Conservation (phyloP, 2,329 filamentous ascomycete species). For the Aspergillus sp. region DNA sequence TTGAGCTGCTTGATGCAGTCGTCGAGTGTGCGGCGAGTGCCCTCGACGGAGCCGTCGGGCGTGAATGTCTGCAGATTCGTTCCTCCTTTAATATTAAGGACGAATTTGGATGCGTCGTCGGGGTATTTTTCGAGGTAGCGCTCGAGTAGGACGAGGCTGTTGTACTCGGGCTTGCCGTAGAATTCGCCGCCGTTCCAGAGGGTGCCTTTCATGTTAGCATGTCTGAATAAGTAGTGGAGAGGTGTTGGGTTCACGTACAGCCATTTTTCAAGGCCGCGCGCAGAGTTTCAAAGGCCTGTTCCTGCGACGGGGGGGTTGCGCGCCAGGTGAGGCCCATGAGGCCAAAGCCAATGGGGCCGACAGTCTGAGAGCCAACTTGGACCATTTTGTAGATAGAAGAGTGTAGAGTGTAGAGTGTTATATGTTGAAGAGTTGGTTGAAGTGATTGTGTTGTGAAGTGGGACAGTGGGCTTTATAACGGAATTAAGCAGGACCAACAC, state of each 20-base stretch:
- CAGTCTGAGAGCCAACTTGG: not conserved
- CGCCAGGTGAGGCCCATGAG: slow-evolving; percentile 8
- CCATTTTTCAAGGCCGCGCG: slow-evolving; percentile 1
- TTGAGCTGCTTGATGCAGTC: slow-evolving; percentile 54
- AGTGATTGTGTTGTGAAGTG: too few relatives aligned
- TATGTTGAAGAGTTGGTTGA: too few relatives aligned
- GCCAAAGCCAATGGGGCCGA: slow-evolving; percentile 8
- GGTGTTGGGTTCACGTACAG: not conserved
- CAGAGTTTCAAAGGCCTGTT: slow-evolving; percentile 4
- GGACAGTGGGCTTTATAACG: too few relatives aligned
- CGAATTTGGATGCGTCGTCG: slow-evolving; percentile 61
- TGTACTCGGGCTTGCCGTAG: slow-evolving; percentile 60
- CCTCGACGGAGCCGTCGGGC: slow-evolving; percentile 55
- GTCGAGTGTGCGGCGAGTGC: slow-evolving; percentile 59
- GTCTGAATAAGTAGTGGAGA: not conserved
- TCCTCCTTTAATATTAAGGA: slow-evolving; percentile 64
- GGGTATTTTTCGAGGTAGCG: slow-evolving; percentile 65
- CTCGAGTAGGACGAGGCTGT: slow-evolving; percentile 60
- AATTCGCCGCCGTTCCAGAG: slow-evolving; percentile 66
- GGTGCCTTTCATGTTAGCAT: slow-evolving; percentile 22
- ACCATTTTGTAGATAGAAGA: not conserved
- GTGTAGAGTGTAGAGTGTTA: not conserved
- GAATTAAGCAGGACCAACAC: too few relatives aligned
- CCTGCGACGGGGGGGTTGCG: not conserved
- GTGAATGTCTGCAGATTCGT: slow-evolving; percentile 34